phyloP scores from a whole-genome alignment of 2,329 filamentous ascomycete species.

The Paracamarosporium sp. region DNA sequence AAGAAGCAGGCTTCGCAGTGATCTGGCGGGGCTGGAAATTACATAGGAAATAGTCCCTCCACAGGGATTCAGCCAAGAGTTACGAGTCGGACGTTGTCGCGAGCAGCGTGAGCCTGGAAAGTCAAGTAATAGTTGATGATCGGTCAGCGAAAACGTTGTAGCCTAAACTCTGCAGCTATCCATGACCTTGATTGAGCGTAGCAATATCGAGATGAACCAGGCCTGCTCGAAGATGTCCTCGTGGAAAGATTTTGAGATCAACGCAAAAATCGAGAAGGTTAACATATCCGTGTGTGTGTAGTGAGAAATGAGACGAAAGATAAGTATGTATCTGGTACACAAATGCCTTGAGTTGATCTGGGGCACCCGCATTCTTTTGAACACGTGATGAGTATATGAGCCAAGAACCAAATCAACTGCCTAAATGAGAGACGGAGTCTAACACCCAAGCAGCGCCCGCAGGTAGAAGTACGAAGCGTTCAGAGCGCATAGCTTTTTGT shows the following conservation, averaged over 20 bases:
- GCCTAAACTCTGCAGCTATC: background rate
- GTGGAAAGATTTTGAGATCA: background rate
- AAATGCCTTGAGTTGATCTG: background rate
- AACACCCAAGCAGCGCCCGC: no score
- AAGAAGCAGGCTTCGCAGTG: no score
- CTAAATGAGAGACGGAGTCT: no score
- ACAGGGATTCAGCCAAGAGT: background rate
- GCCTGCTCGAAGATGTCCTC: background rate
- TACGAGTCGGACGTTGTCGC: background rate
- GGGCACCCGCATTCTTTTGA: no score
- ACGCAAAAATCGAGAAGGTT: background rate
- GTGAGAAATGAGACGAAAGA: background rate
- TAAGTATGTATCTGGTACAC: background rate
- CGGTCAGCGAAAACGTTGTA: background rate
- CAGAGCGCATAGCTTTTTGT: background rate
- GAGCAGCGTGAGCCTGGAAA: background rate
- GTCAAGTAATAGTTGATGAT: background rate
- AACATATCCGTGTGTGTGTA: background rate
- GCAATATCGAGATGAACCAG: background rate
- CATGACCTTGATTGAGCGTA: background rate
- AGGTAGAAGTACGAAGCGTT: no score
- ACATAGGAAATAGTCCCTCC: background rate
- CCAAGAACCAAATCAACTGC: no score
- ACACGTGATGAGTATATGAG: no score
- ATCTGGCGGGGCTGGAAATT: background rate